Evolutionary conservation across 2,329 filamentous ascomycete genomes (phyloP).

Genomic region (Seiridium unicorne): DNA sequence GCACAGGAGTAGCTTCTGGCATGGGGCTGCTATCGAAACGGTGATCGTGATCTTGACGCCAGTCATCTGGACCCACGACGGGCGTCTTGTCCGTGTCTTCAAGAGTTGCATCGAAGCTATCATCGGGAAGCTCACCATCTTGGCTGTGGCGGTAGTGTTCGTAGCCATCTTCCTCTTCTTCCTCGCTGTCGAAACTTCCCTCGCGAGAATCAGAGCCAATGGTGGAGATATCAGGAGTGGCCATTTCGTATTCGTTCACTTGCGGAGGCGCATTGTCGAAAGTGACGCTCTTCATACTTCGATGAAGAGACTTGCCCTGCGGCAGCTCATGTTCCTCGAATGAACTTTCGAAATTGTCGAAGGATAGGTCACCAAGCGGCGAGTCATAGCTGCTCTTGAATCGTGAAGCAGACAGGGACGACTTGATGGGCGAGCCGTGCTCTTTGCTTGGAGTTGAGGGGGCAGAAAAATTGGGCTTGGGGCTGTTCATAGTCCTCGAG

Average conservation of each 20-base stretch:
- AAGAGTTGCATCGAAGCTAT: slow-evolving; percentile 93
- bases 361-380: slow-evolving; percentile 66
- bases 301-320: slow-evolving; percentile 67
- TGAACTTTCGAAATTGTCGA: slow-evolving; percentile 64
- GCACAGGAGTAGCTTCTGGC: slow-evolving; percentile 49
- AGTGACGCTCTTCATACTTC: slow-evolving; percentile 94
- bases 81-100: slow-evolving; percentile 97
- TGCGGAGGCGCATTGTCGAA: slow-evolving; percentile 93
- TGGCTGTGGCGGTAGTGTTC: slow-evolving; percentile 48
- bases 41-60: slow-evolving; percentile 76
- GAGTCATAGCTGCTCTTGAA: slow-evolving; percentile 70
- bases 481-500: slow-evolving; percentile 38
- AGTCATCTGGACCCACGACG: slow-evolving; percentile 95
- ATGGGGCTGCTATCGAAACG: slow-evolving; percentile 71
- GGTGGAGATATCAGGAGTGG: slow-evolving; percentile 93
- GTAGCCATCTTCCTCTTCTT: slow-evolving; percentile 63
- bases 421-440: slow-evolving; percentile 80
- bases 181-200: slow-evolving; percentile 86
- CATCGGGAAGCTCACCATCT: slow-evolving; percentile 65
- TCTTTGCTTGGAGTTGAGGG: slow-evolving; percentile 63
- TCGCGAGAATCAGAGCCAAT: slow-evolving; percentile 86
- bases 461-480: slow-evolving; percentile 22
- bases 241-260: slow-evolving; percentile 97
- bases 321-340: slow-evolving; percentile 58
- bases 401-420: slow-evolving; percentile 71